Conservation (phyloP, 768 basidiomycete species). For the Auricularia sp. region DNA sequence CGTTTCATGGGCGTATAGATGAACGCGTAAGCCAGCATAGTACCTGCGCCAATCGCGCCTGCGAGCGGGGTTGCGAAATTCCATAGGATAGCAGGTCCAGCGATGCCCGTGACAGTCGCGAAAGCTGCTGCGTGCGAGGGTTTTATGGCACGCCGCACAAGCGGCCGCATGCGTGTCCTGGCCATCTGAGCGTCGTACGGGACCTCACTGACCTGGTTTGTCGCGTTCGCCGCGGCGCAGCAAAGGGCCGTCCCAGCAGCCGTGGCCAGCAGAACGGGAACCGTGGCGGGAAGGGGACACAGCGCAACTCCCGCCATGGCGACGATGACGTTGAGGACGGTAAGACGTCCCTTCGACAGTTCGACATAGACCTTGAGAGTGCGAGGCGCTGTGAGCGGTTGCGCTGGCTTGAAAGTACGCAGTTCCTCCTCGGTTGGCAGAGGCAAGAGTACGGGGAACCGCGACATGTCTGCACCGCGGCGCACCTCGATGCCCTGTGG, state of each 20-base stretch:
- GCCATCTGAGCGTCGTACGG: conserved; percentile 97
- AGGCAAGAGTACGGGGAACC: neutral
- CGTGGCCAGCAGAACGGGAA: conserved; percentile 77
- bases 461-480: neutral
- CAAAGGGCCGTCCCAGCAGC: conserved; percentile 86
- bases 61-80: conserved; percentile 79
- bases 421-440: neutral
- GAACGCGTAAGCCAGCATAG: conserved; percentile 84
- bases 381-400: neutral
- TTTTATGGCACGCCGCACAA: conserved; percentile 75
- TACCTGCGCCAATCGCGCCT: conserved; percentile 70
- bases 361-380: conserved; percentile 52
- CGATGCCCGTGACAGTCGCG: conserved; percentile 61
- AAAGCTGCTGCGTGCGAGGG: conserved; percentile 79
- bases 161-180: conserved; percentile 76
- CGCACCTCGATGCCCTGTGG: neutral
- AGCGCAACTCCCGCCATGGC: conserved; percentile 90
- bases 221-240: conserved; percentile 84
- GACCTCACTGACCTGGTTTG: conserved; percentile 91
- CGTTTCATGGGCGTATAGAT: conserved; percentile 91
- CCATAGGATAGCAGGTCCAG: conserved; percentile 71
- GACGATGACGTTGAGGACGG: conserved; percentile 74
- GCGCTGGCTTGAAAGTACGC: neutral
- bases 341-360: conserved; percentile 77
- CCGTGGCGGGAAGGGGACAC: conserved; percentile 74